Evolutionary conservation across 768 basidiomycete species (phyloP).

Genomic region (Trametes punicea): DNA sequence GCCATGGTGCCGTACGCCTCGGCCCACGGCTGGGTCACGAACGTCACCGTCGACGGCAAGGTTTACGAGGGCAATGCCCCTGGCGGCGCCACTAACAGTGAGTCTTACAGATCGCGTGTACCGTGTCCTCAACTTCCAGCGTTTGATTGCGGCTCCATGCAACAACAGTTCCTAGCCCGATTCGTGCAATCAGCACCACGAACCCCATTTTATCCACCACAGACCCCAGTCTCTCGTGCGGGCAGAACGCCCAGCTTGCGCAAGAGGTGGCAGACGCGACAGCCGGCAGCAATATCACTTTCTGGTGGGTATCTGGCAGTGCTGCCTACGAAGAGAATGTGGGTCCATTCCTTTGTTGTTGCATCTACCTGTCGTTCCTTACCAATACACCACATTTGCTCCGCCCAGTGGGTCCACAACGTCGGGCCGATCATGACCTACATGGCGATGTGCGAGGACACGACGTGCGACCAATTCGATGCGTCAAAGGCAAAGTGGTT

Average conservation of each 20-base stretch:
- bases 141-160: neutral
- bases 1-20: constrained; percentile 26
- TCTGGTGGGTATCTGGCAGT: constrained; percentile 50
- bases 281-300: constrained; percentile 50
- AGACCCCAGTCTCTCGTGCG: constrained; percentile 56
- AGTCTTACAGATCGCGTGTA: constrained; percentile 30
- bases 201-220: constrained; percentile 48
- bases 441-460: constrained; percentile 55
- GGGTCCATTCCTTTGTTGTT: neutral
- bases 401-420: constrained; percentile 46
- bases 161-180: constrained; percentile 13
- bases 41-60: constrained; percentile 42
- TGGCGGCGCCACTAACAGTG: constrained; percentile 31
- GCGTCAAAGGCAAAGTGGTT: constrained; percentile 63
- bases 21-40: constrained; percentile 42
- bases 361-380: neutral
- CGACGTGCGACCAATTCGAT: constrained; percentile 59
- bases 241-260: constrained; percentile 45
- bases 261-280: constrained; percentile 47
- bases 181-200: constrained; percentile 40
- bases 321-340: constrained; percentile 11
- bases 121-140: constrained; percentile 32
- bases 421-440: constrained; percentile 74
- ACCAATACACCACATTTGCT: neutral
- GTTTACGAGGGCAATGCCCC: constrained; percentile 39